Base-by-base conservation (phyloP, 805 yeast species). In the Alloascoidea hylecoeti region DNA sequence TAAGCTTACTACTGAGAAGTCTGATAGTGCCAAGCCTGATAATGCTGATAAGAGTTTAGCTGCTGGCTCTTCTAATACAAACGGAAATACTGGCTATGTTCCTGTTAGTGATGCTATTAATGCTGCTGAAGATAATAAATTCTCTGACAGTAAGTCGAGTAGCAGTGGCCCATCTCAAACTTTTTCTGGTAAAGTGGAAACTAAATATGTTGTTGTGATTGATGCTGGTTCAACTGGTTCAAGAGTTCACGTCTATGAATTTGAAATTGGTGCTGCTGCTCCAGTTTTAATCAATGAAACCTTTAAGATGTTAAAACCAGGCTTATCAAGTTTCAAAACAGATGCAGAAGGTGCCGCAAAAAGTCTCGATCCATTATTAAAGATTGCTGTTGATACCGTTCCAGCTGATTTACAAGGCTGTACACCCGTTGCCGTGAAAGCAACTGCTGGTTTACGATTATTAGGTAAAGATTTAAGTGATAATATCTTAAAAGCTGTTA, bases 211-310 rank as follows among this genome's bases (percentile, higher is more conserved):
- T 18, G 71, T 92, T 16, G 86, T 92, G 96, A 66, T 92, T 40
- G 99, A 92, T 63, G 98, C 98, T 4, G 99, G 98, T 5, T 88
- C 97, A 1, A 80, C 95, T 13, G 98, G 98, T 19, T 86, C 96
- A 13, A 77, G 98, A 57, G 82, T 92, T 32, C 99, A 94, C 58
- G 78, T 92, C 36, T 92, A 94, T 60, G 76, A 81, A 49, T 92
- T 92, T 62, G 83, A 85, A 61, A 76, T 84, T 40, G 88, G 97
- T 54, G 66, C 66, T 36, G 72, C 81, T 30, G 89, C 95, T 40
- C 97, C 99, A 34, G 67, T 63, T 41, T 75, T 92, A 47, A 58
- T 85, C 40, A 64, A 68, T 36, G 98, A 92, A 63, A 72, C 70
- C 39, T 92, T 92, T 56, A 64, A 86, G 53, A 85, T 83, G 96